Conservation (phyloP, 345 rosid species). For the Trapa bicornis region DNA sequence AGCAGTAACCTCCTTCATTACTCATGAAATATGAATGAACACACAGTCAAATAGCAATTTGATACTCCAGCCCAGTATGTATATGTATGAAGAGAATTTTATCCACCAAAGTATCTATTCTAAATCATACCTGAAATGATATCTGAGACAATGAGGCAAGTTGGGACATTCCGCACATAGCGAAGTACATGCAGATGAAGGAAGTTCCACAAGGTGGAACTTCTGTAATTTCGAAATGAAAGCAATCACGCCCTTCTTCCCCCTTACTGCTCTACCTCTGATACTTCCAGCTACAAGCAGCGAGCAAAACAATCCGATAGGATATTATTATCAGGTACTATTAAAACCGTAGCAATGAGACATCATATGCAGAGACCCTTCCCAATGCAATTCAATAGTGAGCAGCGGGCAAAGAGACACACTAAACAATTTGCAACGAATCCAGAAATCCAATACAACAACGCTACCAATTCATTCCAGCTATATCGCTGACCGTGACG, state of each 20-base stretch:
- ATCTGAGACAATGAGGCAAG: not conserved
- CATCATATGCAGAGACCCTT: not conserved
- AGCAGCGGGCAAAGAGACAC: not conserved
- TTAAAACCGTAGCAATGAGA: not conserved
- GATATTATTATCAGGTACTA: not conserved
- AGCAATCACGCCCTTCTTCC: not conserved
- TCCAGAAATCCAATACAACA: not conserved
- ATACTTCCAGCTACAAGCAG: not conserved
- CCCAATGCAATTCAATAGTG: not conserved
- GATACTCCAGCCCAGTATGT: not conserved
- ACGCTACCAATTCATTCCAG: not conserved
- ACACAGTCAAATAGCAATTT: not conserved
- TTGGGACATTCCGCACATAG: constrained; percentile 1
- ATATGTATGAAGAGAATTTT: not conserved
- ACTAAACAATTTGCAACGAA: not conserved
- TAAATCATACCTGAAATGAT: not conserved
- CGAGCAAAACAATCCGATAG: not conserved
- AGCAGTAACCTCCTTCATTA: not conserved
- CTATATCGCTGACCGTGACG: not conserved
- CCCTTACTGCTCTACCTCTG: not conserved
- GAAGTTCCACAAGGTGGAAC: not conserved
- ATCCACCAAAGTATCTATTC: not conserved
- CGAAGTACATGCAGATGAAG: not conserved
- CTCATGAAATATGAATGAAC: not conserved
- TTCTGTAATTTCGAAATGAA: not conserved